Conservation (phyloP, 1,284 basidiomycete species). For the Acaromyces ingoldii region DNA sequence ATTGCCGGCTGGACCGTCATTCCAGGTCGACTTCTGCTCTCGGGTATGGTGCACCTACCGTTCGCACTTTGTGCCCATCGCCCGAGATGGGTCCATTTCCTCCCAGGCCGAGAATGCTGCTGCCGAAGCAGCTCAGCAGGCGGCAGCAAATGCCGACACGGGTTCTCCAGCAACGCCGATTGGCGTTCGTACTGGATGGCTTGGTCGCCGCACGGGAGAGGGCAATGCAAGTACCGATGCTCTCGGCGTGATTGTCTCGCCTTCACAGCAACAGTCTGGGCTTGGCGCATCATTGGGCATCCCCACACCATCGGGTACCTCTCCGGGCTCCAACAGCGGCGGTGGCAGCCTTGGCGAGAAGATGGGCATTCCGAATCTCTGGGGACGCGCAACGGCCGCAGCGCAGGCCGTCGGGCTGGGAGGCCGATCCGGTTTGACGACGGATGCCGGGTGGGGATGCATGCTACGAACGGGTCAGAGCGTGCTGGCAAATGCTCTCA, state of each 20-base stretch:
- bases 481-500: constrained; percentile 78
- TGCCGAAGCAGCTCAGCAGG: constrained; percentile 1
- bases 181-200: constrained; percentile 8
- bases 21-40: constrained; percentile 30
- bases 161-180: not conserved
- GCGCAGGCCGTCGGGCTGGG: constrained; percentile 31
- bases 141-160: not conserved
- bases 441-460: constrained; percentile 94
- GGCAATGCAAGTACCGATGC: constrained; percentile 15
- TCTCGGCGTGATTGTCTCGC: not conserved
- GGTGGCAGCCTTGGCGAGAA: constrained; percentile 36
- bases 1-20: not conserved
- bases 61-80: constrained; percentile 42
- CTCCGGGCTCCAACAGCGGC: no score
- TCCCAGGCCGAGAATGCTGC: constrained; percentile 37
- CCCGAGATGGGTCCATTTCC: constrained; percentile 44
- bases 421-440: constrained; percentile 66
- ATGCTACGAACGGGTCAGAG: constrained; percentile 95
- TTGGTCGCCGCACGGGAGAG: constrained; percentile 20
- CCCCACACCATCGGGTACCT: no score
- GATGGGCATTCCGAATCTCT: constrained; percentile 41
- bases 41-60: constrained; percentile 50
- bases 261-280: constrained; percentile 2
- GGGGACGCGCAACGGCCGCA: constrained; percentile 39
- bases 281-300: constrained; percentile 13